Percentiles rank a stretch among this genome's conserved stretches.
Conservation (phyloP, 2,329 filamentous ascomycete species). For the Talaromyces sp. region DNA sequence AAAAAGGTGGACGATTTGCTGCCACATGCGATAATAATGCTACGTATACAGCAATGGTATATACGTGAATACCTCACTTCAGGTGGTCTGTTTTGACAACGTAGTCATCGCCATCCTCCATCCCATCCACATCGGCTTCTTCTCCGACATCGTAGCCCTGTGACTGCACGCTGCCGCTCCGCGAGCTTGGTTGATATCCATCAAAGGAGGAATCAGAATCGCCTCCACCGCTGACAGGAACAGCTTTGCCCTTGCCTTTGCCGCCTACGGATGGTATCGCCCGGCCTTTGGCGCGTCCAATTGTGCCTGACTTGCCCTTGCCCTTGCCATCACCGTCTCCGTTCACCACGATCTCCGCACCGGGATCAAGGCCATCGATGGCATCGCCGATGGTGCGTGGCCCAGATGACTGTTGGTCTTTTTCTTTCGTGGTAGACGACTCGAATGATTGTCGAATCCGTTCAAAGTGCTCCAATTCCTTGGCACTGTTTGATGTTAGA, state of each 20-base stretch:
- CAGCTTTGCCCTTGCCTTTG: conserved; percentile 35
- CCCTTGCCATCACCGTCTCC: conserved; percentile 21
- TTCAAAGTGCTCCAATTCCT: conserved; percentile 89
- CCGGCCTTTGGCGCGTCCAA: conserved; percentile 23
- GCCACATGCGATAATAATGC: neutral
- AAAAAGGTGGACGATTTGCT: neutral
- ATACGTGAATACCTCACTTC: conserved; percentile 6
- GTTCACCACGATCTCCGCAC: conserved; percentile 17
- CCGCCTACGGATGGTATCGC: conserved; percentile 15
- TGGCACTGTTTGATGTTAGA: conserved; percentile 55
- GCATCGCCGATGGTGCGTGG: conserved; percentile 34
- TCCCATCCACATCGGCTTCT: conserved; percentile 21
- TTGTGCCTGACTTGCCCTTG: conserved; percentile 20
- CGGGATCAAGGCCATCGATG: conserved; percentile 29
- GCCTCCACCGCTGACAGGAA: conserved; percentile 22
- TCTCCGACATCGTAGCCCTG: conserved; percentile 17
- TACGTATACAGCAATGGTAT: neutral
- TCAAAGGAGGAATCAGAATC: conserved; percentile 28
- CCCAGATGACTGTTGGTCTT: conserved; percentile 18
- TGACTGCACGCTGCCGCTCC: conserved; percentile 13
- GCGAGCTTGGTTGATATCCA: conserved; percentile 8
- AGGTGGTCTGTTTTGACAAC: conserved; percentile 35
- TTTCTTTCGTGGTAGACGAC: conserved; percentile 45
- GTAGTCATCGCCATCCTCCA: conserved; percentile 30
- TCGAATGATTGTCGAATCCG: conserved; percentile 79